Percentiles rank a stretch among this genome's conserved stretches.
These are phyloP conservation scores for Skeletonema grethae DNA, from an alignment of 108 stramenopile species.

Conservation along the genomic window DNA sequence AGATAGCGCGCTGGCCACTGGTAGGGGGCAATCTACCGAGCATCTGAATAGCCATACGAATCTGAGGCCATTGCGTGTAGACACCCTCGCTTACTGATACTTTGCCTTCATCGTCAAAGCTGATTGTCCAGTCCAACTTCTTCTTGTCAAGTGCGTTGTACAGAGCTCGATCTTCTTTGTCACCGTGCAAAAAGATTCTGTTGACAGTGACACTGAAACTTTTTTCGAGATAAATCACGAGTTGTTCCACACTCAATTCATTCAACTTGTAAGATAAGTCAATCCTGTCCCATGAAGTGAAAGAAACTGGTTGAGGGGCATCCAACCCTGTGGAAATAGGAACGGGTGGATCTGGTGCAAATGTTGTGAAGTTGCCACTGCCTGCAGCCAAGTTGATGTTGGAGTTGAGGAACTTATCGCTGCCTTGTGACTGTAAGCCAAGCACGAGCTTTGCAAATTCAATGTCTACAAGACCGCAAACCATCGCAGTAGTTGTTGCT, in stretches of 20 bases:
- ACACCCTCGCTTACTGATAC: conserved; percentile 56
- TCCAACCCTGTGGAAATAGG: conserved; percentile 45
- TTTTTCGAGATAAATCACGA: conserved; percentile 48
- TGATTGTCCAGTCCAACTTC: conserved; percentile 58
- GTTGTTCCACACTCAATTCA: conserved; percentile 56
- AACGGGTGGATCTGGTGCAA: conserved; percentile 58
- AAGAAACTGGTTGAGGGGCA: conserved; percentile 47
- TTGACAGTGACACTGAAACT: conserved; percentile 54
- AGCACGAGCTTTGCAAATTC: conserved; percentile 79
- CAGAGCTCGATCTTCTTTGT: conserved; percentile 48
- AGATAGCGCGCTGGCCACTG: conserved; percentile 60
- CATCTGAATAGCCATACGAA: conserved; percentile 65
- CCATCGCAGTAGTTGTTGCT: conserved; percentile 88
- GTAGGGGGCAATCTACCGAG: conserved; percentile 51
- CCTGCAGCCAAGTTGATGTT: conserved; percentile 67
- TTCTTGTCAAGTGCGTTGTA: conserved; percentile 54
- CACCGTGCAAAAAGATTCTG: conserved; percentile 55
- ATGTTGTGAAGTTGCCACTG: conserved; percentile 58
- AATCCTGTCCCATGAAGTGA: conserved; percentile 65
- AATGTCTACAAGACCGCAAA: conserved; percentile 81
- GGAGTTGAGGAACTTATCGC: conserved; percentile 60
- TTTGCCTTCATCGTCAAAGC: conserved; percentile 55
- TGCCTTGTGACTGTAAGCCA: conserved; percentile 57
- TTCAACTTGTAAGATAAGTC: conserved; percentile 43
- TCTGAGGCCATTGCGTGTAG: conserved; percentile 60